Evolutionary conservation across 305 asterid species (phyloP).

Genomic region (Fraxinus albicans): DNA sequence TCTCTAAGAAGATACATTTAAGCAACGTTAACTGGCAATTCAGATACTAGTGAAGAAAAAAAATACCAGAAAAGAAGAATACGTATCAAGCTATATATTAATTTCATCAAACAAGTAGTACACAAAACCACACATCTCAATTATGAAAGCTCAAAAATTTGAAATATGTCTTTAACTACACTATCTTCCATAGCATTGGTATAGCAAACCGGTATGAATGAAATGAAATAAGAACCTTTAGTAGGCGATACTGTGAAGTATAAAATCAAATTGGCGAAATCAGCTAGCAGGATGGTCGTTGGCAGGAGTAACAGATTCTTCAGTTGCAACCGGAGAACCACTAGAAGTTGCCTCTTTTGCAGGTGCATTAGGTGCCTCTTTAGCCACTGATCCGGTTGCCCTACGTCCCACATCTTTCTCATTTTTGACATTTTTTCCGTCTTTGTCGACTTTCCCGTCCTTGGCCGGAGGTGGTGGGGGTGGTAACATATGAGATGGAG

Average conservation of each 20-base stretch:
- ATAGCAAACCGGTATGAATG: constrained; percentile 1
- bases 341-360: constrained; percentile 37
- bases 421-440: constrained; percentile 34
- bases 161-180: not conserved
- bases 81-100: constrained; percentile 18
- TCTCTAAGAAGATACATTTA: not conserved
- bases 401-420: constrained; percentile 35
- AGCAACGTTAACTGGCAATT: not conserved
- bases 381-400: constrained; percentile 23
- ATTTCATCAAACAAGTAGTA: constrained; percentile 25
- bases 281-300: constrained; percentile 31
- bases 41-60: not conserved
- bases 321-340: constrained; percentile 21
- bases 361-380: constrained; percentile 24
- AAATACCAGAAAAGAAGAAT: constrained; percentile 1
- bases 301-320: constrained; percentile 23
- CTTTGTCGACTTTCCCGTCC: constrained; percentile 39
- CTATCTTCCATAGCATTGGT: constrained; percentile 7
- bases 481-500: constrained; percentile 81
- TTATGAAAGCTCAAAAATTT: constrained; percentile 12
- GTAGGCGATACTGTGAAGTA: not conserved
- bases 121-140: constrained; percentile 23
- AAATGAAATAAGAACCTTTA: constrained; percentile 4
- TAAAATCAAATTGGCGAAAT: not conserved
- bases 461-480: constrained; percentile 63